Evolutionary conservation across 768 basidiomycete species (phyloP).

Genomic region (Hortiboletus campestris): DNA sequence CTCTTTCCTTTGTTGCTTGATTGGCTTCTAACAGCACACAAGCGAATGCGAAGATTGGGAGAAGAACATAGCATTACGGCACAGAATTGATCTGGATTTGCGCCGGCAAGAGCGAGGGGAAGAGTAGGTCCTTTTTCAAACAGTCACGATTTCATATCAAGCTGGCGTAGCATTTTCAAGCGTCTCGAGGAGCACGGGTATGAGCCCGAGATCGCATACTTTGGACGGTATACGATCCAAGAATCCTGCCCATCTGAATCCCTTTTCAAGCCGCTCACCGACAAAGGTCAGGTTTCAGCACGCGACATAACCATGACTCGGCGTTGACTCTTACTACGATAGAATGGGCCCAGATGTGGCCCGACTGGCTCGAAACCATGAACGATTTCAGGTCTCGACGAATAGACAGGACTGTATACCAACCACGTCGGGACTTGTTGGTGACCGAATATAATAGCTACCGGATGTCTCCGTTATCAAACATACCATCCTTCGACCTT

Average conservation of each 20-base stretch:
- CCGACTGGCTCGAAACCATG: background rate
- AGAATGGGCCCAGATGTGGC: conserved; percentile 4
- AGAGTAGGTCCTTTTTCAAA: background rate
- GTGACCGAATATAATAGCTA: background rate
- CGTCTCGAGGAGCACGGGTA: conserved; percentile 10
- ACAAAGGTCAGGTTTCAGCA: background rate
- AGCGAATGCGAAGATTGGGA: background rate
- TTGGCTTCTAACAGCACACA: background rate
- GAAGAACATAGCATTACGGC: background rate
- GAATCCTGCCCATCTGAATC: background rate
- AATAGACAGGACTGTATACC: background rate
- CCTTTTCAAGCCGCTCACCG: conserved; percentile 10
- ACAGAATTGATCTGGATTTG: background rate
- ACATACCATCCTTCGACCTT: background rate
- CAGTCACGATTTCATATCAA: background rate
- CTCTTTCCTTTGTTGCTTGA: background rate
- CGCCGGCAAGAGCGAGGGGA: background rate
- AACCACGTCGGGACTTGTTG: background rate
- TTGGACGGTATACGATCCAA: background rate
- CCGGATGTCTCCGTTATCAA: background rate
- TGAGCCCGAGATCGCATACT: background rate
- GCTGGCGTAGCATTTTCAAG: conserved; percentile 7
- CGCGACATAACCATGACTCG: background rate
- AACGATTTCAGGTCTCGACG: background rate
- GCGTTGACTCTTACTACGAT: background rate